Evolutionary conservation across 495 filamentous ascomycete genomes (phyloP), one percentile per base, ranked within the genome.

Genomic region (Bryoglossum gracile): DNA sequence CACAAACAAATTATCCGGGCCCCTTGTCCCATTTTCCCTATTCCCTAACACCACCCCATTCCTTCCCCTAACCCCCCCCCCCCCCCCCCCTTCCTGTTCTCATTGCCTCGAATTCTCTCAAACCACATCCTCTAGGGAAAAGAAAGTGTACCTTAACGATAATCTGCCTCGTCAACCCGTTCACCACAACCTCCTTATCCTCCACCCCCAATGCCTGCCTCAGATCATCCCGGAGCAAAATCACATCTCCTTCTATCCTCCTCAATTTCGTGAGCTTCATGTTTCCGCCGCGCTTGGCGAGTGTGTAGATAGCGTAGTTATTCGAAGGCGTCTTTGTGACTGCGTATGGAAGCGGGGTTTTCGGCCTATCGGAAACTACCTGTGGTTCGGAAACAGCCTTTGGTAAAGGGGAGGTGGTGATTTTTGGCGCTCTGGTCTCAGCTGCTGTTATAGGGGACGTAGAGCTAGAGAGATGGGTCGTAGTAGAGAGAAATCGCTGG

Each of bases 261-360:
- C 86, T 81, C 43, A 98, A 70, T 54, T 74, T 63, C 3, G 92
- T 95, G 56, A 83, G 63, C 58, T 82, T 78, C 54, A 81, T 69
- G 48, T 86, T 94, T 2, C 90, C 88, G 19, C 87, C 88, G 16
- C 79, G 72, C 66, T 90, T 91, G 46, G 65, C 65, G 43, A 79
- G 66, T 3, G 81, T 68, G 64, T 98, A 98, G n/a, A 97, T 77
- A 10, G 88, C 81, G 2, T 89, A 66, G 54, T 89, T 78, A 44
- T 83, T 79, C 17, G 79, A 81, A 8, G 58, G 63, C 4, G 87
- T 91, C 39, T 86, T 84, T 43, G 70, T 68, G 45, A 98, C 73
- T 52, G 80, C 78, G 75, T 90, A n/a, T n/a, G n/a, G n/a, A n/a
- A n/a, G n/a, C n/a, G n/a, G n/a, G n/a, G n/a, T n/a, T n/a, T n/a